Evolutionary conservation across 257 asterid species (phyloP), one percentile per base, ranked within the genome.

Genomic region (Nemophila menziesii): DNA sequence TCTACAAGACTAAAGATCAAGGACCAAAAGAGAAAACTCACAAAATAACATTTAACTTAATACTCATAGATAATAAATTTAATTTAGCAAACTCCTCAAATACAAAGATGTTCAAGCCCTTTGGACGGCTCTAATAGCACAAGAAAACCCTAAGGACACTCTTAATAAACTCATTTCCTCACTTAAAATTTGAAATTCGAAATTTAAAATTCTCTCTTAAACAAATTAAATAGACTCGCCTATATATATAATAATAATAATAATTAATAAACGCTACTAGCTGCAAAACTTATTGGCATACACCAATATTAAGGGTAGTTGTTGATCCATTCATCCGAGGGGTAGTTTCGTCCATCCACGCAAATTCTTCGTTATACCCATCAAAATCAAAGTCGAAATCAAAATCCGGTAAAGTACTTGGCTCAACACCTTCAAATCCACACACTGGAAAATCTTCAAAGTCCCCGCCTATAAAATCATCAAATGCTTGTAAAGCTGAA

Each of bases 221-320:
- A 39, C 12, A 47, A 64, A 43, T 48, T 18, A 39, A 3, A 62
- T 50, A 19, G 44, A 36, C 62, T 61, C 56, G 33, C 49, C 52
- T 49, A 38, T 7, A 29, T 15, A 38, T 33, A 34, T 46, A 40
- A 24, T 48, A 41, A 34, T 40, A 53, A 49, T 11, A 33, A 15
- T 1, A 19, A n/a, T 39, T 22, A 24, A 3, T 13, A 29, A 13
- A 29, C 9, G 9, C 53, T 52, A 27, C n/a, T 22, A 45, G 44
- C 78, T 82, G 90, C 93, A 89, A 89, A 84, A 80, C 74, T 84
- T 67, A 89, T 45, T 70, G 94, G 98, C 94, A 89, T 29, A 79
- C 79, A n/a, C n/a, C n/a, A 16, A 74, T 76, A 52, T 81, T 65
- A 56, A 78, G 81, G 62, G 92, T n/a, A n/a, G n/a, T n/a, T n/a